Conservation (phyloP, 225 moss, liverwort and hornwort species). For the Physcomitrellopsis africana region DNA sequence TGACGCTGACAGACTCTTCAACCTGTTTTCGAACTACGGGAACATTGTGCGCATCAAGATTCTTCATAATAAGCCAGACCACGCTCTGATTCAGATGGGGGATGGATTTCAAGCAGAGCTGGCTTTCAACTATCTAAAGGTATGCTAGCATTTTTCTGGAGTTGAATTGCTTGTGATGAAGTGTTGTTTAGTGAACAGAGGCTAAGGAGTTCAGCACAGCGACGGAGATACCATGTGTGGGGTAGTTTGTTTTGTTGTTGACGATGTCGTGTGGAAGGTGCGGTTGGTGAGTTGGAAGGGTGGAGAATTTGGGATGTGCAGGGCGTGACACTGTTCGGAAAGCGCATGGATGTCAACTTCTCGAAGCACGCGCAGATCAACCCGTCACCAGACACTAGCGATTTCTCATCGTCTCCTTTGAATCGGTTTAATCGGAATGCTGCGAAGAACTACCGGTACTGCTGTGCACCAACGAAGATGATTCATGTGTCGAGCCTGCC, state of each 20-base stretch:
- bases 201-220: too few relatives aligned
- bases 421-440: slow-evolving; percentile 99
- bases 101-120: slow-evolving; percentile 98
- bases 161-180: not conserved
- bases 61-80: slow-evolving; percentile 99
- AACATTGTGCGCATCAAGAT: slow-evolving; percentile 98
- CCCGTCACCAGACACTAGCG: slow-evolving; percentile 96
- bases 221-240: too few relatives aligned
- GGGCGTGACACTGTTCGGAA: slow-evolving; percentile 94
- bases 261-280: too few relatives aligned
- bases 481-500: slow-evolving; percentile 98
- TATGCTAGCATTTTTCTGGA: slow-evolving; percentile 27
- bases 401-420: slow-evolving; percentile 93
- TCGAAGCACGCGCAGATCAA: slow-evolving; percentile 99
- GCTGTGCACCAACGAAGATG: slow-evolving; percentile 99
- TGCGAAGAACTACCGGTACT: slow-evolving; percentile 98
- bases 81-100: slow-evolving; percentile 99
- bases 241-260: too few relatives aligned
- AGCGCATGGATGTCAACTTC: slow-evolving; percentile 99
- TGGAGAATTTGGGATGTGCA: slow-evolving; percentile 29
- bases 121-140: slow-evolving; percentile 95
- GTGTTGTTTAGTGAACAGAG: too few relatives aligned
- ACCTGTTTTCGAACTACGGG: slow-evolving; percentile 97
- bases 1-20: slow-evolving; percentile 95
- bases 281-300: too few relatives aligned